Evolutionary conservation across 208 protist genomes (phyloP), one percentile per base, ranked within the genome.

Genomic region (Angomonas deanei): DNA sequence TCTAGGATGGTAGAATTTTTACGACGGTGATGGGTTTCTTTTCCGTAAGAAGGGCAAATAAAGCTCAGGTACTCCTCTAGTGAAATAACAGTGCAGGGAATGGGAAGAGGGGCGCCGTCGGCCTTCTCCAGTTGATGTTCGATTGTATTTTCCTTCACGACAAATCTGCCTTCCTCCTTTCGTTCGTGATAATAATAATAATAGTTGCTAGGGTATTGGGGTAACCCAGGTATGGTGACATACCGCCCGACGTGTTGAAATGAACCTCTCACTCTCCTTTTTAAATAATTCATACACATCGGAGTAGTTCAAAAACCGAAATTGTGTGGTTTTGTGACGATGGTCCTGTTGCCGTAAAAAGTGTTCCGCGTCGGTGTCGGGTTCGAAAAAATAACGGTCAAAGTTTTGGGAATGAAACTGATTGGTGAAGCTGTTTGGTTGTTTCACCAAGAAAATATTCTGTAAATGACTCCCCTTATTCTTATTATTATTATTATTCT

Each of bases 131-230:
- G 36, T n/a, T 15, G 36, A 15, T 42, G 36, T n/a, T 15, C 11
- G 36, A 42, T n/a, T n/a, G n/a, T n/a, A n/a, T n/a, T n/a, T n/a
- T n/a, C n/a, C n/a, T n/a, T n/a, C n/a, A n/a, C n/a, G n/a, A n/a
- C n/a, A n/a, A n/a, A n/a, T n/a, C 3, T 19, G 17, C 42, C 8
- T 5, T 50, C 42, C 42, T 50, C 15, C 42, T 19, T 50, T n/a
- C n/a, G n/a, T n/a, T n/a, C 47, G 47, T 34, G 53, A 6, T 50
- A 21, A 13, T 36, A 13, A 33, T 15, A 33, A 23, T 34, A 27
- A 46, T 31, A 50, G 60, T 65, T 56, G 24, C 6, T 15, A 32
- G 42, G 60, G n/a, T 28, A 46, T 32, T 65, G 60, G 24, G 59
- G 59, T 2, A 64, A 19, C 3, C 59, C 59, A 28, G 59, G 36